A percentile compares a stretch with the other conserved stretches of the same genome.
phyloP scores from a whole-genome alignment of 1,139 yeast genomes.

The Zygosaccharomyces sapae region DNA sequence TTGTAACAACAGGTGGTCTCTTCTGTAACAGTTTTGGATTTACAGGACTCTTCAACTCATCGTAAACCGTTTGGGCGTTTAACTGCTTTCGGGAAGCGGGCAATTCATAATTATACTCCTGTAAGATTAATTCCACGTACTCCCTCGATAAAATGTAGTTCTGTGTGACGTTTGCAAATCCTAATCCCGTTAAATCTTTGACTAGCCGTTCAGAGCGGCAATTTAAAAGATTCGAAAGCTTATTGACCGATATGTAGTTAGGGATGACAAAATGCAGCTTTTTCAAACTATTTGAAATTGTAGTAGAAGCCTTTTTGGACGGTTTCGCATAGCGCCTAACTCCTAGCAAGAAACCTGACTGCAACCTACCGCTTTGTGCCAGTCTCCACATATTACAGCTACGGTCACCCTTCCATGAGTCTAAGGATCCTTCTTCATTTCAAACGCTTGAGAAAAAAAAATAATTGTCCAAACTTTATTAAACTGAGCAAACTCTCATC shows the following conservation, averaged over 20 bases:
- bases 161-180: slow-evolving; percentile 70
- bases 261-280: slow-evolving; percentile 47
- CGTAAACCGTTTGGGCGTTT: slow-evolving; percentile 49
- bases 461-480: neutral
- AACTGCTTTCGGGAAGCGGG: slow-evolving; percentile 36
- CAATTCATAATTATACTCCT: slow-evolving; percentile 76
- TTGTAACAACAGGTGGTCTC: slow-evolving; percentile 91
- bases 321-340: neutral
- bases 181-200: slow-evolving; percentile 57
- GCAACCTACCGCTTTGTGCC: neutral
- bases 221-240: slow-evolving; percentile 66
- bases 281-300: slow-evolving; percentile 10
- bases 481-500: neutral
- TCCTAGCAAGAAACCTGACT: neutral
- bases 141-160: slow-evolving; percentile 82
- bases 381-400: neutral
- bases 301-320: slow-evolving; percentile 1
- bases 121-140: slow-evolving; percentile 83
- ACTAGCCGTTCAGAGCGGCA: slow-evolving; percentile 61
- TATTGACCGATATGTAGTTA: slow-evolving; percentile 67
- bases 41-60: slow-evolving; percentile 40
- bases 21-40: slow-evolving; percentile 49
- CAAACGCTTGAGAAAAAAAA: neutral
- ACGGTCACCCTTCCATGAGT: neutral
- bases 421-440: neutral